Conservation (phyloP, 2,329 filamentous ascomycete genomes). For the Fusarium sulawesiense region DNA sequence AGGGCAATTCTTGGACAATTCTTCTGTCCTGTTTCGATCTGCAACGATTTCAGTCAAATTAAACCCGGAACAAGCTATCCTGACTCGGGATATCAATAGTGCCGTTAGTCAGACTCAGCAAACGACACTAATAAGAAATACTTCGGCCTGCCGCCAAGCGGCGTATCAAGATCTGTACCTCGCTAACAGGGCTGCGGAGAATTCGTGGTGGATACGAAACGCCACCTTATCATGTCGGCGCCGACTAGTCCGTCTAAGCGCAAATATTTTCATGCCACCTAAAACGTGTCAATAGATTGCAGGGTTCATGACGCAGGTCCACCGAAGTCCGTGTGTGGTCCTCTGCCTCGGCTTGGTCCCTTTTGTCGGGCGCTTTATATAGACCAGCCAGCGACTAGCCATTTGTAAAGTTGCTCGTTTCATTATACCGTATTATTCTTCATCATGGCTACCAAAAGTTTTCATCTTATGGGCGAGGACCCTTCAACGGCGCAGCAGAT, state of each 20-base stretch:
- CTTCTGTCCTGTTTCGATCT: neutral
- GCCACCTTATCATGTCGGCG: conserved; percentile 16
- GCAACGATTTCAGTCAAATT: neutral
- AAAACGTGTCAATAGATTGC: conserved; percentile 15
- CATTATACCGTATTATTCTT: neutral
- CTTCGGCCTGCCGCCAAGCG: neutral
- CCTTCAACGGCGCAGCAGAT: conserved; percentile 52
- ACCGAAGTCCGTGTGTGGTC: conserved; percentile 6
- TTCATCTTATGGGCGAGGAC: conserved; percentile 57
- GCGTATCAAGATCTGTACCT: neutral
- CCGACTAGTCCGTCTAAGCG: neutral
- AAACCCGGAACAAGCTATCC: neutral
- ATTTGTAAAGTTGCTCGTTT: conserved; percentile 1
- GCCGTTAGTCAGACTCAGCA: neutral
- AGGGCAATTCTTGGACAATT: neutral
- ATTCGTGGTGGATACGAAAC: conserved; percentile 3
- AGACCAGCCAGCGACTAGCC: conserved; percentile 13
- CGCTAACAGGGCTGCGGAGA: conserved; percentile 13
- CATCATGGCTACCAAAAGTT: conserved; percentile 53
- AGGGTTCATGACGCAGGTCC: conserved; percentile 13
- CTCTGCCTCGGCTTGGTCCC: conserved; percentile 15
- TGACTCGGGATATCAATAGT: neutral
- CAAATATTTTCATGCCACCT: conserved; percentile 26
- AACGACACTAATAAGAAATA: neutral
- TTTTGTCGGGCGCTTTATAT: conserved; percentile 24